A percentile compares a stretch with the other conserved stretches of the same genome.
Conservation (phyloP, 2,329 filamentous ascomycete species). For the Aspergillus awamori region DNA sequence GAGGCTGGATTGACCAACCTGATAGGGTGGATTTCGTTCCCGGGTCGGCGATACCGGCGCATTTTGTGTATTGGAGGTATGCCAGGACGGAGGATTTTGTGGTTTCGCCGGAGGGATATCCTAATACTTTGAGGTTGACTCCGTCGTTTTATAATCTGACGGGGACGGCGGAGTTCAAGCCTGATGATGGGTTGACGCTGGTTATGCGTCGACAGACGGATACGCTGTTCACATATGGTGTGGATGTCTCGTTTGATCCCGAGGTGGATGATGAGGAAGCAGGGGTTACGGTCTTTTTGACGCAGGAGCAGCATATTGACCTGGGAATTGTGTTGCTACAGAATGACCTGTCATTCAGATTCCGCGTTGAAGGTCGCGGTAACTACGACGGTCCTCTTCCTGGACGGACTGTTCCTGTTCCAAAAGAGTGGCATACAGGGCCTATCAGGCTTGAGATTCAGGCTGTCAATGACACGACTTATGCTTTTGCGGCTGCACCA, state of each 20-base stretch:
- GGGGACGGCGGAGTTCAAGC: constrained; percentile 43
- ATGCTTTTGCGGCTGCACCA: constrained; percentile 9
- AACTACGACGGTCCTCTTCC: constrained; percentile 8
- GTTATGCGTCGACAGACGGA: constrained; percentile 23
- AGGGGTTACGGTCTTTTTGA: constrained; percentile 23
- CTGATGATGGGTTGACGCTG: constrained; percentile 14
- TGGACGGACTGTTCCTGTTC: not conserved
- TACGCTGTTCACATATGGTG: constrained; percentile 21
- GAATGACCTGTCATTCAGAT: not conserved
- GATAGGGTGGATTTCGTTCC: constrained; percentile 54
- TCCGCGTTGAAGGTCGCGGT: not conserved
- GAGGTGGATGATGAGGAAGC: constrained; percentile 12
- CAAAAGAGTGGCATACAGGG: not conserved
- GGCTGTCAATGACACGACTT: constrained; percentile 4
- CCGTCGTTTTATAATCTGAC: constrained; percentile 59
- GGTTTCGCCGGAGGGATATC: constrained; percentile 48
- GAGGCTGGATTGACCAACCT: constrained; percentile 44
- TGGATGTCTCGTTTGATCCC: constrained; percentile 15
- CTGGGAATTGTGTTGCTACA: constrained; percentile 15
- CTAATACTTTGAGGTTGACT: constrained; percentile 50
- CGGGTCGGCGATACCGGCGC: constrained; percentile 50
- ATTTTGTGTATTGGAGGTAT: constrained; percentile 61
- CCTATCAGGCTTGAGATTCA: constrained; percentile 2
- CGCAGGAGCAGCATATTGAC: constrained; percentile 25
- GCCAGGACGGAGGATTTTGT: constrained; percentile 51